These are phyloP conservation scores for Paraurostyla sp. DNA, from an alignment of 73 alveolate species.

Conservation along the genomic window DNA sequence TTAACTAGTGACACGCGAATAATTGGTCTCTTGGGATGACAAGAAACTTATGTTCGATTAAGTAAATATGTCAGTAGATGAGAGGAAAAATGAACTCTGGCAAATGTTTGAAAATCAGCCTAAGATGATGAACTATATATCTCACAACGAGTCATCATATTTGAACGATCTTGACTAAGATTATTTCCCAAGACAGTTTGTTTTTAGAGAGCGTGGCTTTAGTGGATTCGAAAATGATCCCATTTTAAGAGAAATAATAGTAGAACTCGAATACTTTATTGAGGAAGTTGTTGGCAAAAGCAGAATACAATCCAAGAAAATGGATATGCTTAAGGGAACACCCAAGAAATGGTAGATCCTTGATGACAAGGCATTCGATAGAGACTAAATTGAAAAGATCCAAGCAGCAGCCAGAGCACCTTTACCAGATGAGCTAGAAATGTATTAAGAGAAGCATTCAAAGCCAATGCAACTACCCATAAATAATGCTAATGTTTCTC, in stretches of 20 bases:
- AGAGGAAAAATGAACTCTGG: conserved; percentile 35
- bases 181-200: conserved; percentile 32
- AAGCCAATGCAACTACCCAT: conserved; percentile 74
- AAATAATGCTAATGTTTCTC: conserved; percentile 63
- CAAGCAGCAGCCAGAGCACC: conserved; percentile 77
- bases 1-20: not conserved
- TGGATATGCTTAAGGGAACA: conserved; percentile 74
- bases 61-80: conserved; percentile 2
- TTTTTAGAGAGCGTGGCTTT: conserved; percentile 60
- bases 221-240: conserved; percentile 56
- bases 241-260: conserved; percentile 1
- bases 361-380: conserved; percentile 73
- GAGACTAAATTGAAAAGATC: conserved; percentile 71
- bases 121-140: not conserved
- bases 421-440: conserved; percentile 69
- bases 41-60: conserved; percentile 6
- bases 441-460: conserved; percentile 21
- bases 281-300: conserved; percentile 61
- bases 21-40: conserved; percentile 8
- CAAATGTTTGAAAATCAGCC: not conserved
- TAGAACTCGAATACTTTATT: conserved; percentile 64
- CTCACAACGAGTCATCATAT: not conserved
- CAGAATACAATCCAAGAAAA: conserved; percentile 62
- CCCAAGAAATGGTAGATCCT: conserved; percentile 79
- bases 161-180: conserved; percentile 44